Conservation (phyloP, 495 filamentous ascomycete genomes). For the Entonaema liquescens region DNA sequence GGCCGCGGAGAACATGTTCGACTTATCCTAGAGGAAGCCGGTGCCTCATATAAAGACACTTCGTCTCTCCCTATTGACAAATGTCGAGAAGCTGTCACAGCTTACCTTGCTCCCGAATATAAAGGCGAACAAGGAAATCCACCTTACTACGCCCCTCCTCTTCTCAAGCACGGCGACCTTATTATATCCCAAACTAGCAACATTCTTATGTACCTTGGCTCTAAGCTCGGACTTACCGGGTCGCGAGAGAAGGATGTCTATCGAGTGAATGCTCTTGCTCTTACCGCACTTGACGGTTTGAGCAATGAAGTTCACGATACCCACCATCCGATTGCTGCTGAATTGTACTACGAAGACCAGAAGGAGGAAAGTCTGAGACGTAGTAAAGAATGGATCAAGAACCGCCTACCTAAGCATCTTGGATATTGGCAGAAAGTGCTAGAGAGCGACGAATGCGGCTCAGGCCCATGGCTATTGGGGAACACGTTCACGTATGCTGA, state of each 20-base stretch:
- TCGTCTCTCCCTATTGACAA: conserved; percentile 51
- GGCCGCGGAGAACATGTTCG: conserved; percentile 73
- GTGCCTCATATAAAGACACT: conserved; percentile 68
- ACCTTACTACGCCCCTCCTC: conserved; percentile 68
- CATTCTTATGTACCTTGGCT: conserved; percentile 68
- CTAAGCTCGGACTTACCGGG: conserved; percentile 40
- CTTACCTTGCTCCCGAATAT: conserved; percentile 43
- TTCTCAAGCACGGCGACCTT: conserved; percentile 65
- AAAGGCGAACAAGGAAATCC: conserved; percentile 59
- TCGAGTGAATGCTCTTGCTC: conserved; percentile 62
- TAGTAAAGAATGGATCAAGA: background rate
- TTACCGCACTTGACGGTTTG: conserved; percentile 72
- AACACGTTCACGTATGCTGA: background rate
- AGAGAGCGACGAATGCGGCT: background rate
- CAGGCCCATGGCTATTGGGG: background rate
- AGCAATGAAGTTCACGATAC: conserved; percentile 72
- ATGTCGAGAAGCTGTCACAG: conserved; percentile 48
- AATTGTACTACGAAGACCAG: conserved; percentile 73
- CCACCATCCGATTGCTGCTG: conserved; percentile 68
- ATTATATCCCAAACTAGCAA: conserved; percentile 70
- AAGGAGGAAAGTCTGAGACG: conserved; percentile 56
- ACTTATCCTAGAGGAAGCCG: conserved; percentile 69
- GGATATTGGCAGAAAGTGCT: background rate
- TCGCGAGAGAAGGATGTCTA: conserved; percentile 56
- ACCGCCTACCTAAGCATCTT: background rate